Percentiles rank a stretch among this genome's conserved stretches.
Conservation (phyloP, 2,329 filamentous ascomycete genomes). For the Chaetomium olivaceum region DNA sequence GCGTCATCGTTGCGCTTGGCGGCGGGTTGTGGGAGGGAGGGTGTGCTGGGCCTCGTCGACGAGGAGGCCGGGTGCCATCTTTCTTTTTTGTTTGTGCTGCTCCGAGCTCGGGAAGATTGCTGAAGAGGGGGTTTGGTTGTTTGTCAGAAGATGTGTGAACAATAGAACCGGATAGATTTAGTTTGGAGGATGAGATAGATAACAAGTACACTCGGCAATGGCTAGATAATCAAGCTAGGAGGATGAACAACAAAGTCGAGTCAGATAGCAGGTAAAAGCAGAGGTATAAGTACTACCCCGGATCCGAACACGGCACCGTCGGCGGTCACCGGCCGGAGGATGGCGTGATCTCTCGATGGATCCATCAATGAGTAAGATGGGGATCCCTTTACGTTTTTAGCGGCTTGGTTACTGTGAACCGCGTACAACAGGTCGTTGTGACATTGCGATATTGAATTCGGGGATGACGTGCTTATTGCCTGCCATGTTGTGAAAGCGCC, state of each 20-base stretch:
- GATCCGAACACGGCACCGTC: neutral
- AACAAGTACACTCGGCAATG: neutral
- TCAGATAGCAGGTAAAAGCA: neutral
- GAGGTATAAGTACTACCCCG: neutral
- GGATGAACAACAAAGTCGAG: neutral
- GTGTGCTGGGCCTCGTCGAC: conserved; percentile 26
- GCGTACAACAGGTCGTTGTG: neutral
- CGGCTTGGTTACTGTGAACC: conserved; percentile 1
- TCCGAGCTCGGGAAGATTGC: neutral
- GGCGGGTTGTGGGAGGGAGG: neutral
- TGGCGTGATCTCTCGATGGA: conserved; percentile 11
- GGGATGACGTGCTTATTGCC: conserved; percentile 30
- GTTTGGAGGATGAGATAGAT: neutral
- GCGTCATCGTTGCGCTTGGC: conserved; percentile 38
- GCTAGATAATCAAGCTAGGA: neutral
- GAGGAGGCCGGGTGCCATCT: conserved; percentile 35
- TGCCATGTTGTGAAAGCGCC: conserved; percentile 15
- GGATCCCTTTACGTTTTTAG: neutral
- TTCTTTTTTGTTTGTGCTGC: conserved; percentile 3
- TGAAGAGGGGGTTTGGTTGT: neutral
- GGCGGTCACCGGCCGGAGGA: neutral
- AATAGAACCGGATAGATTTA: neutral
- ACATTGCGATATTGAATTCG: conserved; percentile 26
- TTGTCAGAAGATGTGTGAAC: too few species aligned
- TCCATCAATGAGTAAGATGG: neutral